Conservation (phyloP, 176 grass and related monocot species). For the Carex littledalei region DNA sequence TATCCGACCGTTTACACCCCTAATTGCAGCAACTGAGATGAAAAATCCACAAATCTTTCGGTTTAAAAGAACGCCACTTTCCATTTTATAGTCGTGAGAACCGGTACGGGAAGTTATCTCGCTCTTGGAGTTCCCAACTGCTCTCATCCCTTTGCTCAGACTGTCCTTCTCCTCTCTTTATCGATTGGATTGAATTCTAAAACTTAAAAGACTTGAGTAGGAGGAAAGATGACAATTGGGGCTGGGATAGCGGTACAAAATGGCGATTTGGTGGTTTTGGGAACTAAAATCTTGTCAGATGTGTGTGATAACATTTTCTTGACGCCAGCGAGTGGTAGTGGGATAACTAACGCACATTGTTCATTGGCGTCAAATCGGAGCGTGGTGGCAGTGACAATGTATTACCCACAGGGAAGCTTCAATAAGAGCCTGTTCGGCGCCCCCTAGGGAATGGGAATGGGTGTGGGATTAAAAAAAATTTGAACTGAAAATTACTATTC, state of each 20-base stretch:
- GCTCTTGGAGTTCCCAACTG: background rate
- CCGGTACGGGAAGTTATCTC: background rate
- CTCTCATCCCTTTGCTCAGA: background rate
- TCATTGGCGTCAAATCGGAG: conserved; percentile 50
- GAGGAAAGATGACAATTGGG: conserved; percentile 61
- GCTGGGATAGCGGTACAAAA: conserved; percentile 50
- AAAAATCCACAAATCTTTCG: background rate
- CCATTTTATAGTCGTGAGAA: background rate
- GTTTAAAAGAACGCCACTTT: background rate
- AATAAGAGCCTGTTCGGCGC: too few relatives aligned
- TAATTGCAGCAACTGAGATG: background rate
- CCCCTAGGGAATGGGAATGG: too few relatives aligned
- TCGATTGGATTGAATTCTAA: background rate
- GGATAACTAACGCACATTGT: conserved; percentile 48
- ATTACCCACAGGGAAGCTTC: conserved; percentile 75
- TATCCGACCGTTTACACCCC: too few relatives aligned
- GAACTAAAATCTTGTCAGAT: conserved; percentile 41
- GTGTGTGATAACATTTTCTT: conserved; percentile 52
- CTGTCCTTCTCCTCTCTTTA: background rate
- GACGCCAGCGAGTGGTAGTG: conserved; percentile 43
- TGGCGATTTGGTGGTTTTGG: conserved; percentile 49
- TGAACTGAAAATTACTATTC: too few relatives aligned
- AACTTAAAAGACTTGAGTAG: background rate
- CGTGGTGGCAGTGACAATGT: conserved; percentile 48
- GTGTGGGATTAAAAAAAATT: too few relatives aligned